Conservation (phyloP, 2,329 filamentous ascomycete genomes). For the Stromatinia cepivora region DNA sequence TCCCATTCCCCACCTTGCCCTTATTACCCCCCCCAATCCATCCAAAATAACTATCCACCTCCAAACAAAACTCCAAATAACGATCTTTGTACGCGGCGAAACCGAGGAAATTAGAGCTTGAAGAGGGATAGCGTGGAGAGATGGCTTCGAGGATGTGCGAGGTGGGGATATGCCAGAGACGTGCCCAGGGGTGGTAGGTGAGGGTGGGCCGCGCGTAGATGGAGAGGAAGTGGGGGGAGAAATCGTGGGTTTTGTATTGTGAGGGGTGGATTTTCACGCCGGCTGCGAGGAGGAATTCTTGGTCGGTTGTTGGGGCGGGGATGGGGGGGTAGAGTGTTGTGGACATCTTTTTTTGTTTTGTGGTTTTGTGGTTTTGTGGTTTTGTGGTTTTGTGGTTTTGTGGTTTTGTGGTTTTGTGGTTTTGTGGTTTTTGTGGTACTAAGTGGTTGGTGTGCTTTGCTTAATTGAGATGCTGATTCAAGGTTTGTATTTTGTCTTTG, state of each 20-base stretch:
- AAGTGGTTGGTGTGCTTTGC: too few relatives aligned
- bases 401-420: neutral
- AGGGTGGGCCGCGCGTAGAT: neutral
- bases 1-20: too few relatives aligned
- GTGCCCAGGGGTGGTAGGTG: neutral
- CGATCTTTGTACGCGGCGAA: neutral
- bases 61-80: neutral
- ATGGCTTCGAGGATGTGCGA: neutral
- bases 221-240: neutral
- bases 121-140: neutral
- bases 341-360: neutral
- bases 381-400: neutral
- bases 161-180: neutral
- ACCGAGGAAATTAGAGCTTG: neutral
- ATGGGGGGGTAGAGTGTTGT: neutral
- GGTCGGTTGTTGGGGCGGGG: neutral
- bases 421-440: neutral
- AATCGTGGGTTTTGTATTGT: neutral
- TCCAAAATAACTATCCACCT: slow-evolving; percentile 3
- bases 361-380: neutral
- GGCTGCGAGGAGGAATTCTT: neutral
- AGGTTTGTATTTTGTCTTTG: neutral
- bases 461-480: neutral
- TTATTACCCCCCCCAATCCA: neutral
- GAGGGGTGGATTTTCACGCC: neutral